These are phyloP conservation scores for Solidago caesia DNA, from an alignment of 129 eudicot species.

Conservation along the genomic window DNA sequence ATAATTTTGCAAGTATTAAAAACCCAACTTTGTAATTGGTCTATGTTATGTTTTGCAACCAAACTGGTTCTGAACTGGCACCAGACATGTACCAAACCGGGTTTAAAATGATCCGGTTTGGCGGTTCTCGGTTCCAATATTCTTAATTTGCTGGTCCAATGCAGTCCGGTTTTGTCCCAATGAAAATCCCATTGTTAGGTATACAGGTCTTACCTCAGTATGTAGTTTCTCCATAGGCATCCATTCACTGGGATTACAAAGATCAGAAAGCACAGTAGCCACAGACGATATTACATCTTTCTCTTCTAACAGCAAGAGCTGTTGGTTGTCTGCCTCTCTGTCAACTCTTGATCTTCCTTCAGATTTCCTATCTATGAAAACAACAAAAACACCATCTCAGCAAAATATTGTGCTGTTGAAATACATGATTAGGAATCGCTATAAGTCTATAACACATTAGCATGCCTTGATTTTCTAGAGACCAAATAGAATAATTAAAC, in stretches of 20 bases:
- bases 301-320: slow-evolving; percentile 87
- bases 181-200: not conserved
- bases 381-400: slow-evolving; percentile 11
- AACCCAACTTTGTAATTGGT: too few species aligned
- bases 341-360: slow-evolving; percentile 78
- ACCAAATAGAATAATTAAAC: too few species aligned
- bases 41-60: too few species aligned
- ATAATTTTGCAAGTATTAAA: too few species aligned
- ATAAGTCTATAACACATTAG: not conserved
- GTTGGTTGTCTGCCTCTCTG: slow-evolving; percentile 79
- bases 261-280: slow-evolving; percentile 86
- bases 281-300: slow-evolving; percentile 92
- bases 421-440: not conserved
- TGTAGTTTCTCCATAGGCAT: slow-evolving; percentile 99
- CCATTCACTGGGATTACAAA: slow-evolving; percentile 98
- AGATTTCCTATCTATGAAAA: slow-evolving; percentile 62
- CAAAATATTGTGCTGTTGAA: not conserved
- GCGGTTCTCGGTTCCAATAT: not conserved
- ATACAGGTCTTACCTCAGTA: slow-evolving; percentile 49
- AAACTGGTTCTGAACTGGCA: too few species aligned
- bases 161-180: not conserved
- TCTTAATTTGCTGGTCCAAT: not conserved
- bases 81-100: too few species aligned
- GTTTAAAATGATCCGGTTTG: too few species aligned
- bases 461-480: not conserved